Evolutionary conservation across 129 eudicot species (phyloP).

Genomic region (Centaurea solstitialis): DNA sequence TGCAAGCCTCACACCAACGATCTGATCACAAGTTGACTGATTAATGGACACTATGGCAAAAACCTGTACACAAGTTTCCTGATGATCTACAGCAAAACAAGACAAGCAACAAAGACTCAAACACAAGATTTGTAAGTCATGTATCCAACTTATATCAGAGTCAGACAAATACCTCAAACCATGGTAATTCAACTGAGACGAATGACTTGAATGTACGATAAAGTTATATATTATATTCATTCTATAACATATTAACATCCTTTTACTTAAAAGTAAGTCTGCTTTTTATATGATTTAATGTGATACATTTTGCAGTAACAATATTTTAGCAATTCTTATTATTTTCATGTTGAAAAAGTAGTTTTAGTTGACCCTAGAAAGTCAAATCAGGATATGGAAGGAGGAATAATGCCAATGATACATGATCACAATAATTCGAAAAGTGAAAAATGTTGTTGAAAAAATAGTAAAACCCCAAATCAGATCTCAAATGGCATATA

Average conservation of each 20-base stretch:
- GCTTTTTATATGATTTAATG: neutral
- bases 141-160: neutral
- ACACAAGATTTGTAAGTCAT: neutral
- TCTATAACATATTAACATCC: neutral
- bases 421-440: neutral
- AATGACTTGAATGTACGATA: neutral
- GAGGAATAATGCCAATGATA: neutral
- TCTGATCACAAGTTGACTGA: too few relatives aligned
- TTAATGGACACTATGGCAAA: neutral
- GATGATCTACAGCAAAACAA: neutral
- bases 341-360: neutral
- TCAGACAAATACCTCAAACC: neutral
- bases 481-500: conserved; percentile 5
- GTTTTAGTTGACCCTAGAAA: neutral
- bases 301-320: neutral
- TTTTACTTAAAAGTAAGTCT: neutral
- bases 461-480: neutral
- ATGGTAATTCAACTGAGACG: neutral
- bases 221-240: too few relatives aligned
- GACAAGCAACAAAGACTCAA: neutral
- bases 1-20: too few relatives aligned
- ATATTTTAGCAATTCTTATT: neutral
- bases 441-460: neutral
- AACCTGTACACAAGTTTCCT: neutral
- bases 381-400: neutral